phyloP scores from a whole-genome alignment of 306 rosid species.

The Psophocarpus tetragonolobus region DNA sequence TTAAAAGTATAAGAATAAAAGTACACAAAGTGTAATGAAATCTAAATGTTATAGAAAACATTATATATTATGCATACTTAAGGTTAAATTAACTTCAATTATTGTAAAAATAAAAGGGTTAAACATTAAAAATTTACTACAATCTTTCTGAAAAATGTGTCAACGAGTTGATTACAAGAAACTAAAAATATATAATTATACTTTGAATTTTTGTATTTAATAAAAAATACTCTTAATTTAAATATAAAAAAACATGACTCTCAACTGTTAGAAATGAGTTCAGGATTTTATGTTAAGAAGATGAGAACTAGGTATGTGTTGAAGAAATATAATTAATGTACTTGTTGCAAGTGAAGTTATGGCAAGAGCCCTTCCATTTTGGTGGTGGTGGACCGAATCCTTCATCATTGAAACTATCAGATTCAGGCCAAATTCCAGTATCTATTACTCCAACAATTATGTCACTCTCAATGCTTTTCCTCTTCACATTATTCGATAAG shows the following conservation, averaged over 20 bases:
- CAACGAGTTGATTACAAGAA: too few relatives aligned
- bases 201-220: too few relatives aligned
- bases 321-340: too few relatives aligned
- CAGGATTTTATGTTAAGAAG: background rate
- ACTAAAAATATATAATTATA: too few relatives aligned
- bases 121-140: too few relatives aligned
- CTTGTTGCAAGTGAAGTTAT: slow-evolving; percentile 41
- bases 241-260: background rate
- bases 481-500: slow-evolving; percentile 17
- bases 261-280: background rate
- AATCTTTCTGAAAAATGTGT: too few relatives aligned
- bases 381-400: slow-evolving; percentile 48
- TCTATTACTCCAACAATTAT: slow-evolving; percentile 53
- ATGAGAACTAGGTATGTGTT: background rate
- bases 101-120: too few relatives aligned
- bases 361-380: slow-evolving; percentile 61
- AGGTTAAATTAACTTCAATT: too few relatives aligned
- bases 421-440: slow-evolving; percentile 55
- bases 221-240: background rate
- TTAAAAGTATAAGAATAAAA: too few relatives aligned
- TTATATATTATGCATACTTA: too few relatives aligned
- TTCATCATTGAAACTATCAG: slow-evolving; percentile 42
- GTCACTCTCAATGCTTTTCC: slow-evolving; percentile 30
- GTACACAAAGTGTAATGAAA: too few relatives aligned
- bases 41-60: too few relatives aligned